Conservation (phyloP, 148 eudicot genomes). For the Vaccinium myrtillus region DNA sequence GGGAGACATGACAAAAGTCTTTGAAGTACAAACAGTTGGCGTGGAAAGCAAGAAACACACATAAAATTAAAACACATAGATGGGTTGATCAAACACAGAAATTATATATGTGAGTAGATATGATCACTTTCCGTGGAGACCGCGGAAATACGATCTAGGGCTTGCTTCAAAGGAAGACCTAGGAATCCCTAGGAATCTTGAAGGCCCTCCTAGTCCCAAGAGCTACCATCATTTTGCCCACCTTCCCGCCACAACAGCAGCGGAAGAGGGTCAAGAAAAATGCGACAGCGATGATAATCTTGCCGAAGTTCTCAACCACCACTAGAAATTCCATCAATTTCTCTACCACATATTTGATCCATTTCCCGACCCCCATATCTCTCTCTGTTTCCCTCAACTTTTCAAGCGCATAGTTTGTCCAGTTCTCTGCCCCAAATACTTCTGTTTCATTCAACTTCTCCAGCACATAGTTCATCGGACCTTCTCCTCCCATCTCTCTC, state of each 20-base stretch:
- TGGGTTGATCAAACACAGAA: neutral
- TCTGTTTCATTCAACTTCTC: neutral
- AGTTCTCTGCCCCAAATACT: neutral
- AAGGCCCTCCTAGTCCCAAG: constrained; percentile 24
- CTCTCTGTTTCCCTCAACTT: neutral
- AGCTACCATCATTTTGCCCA: constrained; percentile 30
- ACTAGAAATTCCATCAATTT: neutral
- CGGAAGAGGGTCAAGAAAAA: neutral
- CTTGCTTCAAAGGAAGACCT: neutral
- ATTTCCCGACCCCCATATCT: neutral
- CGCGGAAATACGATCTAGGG: neutral
- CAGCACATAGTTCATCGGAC: neutral
- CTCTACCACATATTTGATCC: neutral
- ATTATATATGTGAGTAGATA: neutral
- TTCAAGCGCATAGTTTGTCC: neutral
- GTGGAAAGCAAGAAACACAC: neutral
- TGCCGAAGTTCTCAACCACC: neutral
- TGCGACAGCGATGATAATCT: neutral
- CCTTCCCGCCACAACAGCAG: neutral
- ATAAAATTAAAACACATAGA: neutral
- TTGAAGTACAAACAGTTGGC: neutral
- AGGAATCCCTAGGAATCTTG: constrained; percentile 11
- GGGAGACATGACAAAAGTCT: neutral
- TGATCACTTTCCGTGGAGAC: neutral
- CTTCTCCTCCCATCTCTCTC: neutral